Evolutionary conservation across 1,139 yeast genomes (phyloP).

Genomic region (Candida neerlandica): DNA sequence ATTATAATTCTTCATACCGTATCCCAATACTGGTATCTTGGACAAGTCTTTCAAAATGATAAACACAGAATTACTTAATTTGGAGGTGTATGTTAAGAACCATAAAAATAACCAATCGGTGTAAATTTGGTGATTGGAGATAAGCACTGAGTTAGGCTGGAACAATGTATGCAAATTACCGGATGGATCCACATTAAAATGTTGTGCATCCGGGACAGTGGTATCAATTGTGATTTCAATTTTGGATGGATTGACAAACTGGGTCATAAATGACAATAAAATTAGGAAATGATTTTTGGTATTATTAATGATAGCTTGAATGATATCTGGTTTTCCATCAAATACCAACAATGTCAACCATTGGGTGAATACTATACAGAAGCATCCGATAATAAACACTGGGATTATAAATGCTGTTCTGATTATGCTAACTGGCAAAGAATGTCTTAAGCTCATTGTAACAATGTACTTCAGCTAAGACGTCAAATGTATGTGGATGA

Average conservation of each 20-base stretch:
- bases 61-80: constrained; percentile 65
- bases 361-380: constrained; percentile 48
- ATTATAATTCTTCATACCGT: constrained; percentile 79
- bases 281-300: constrained; percentile 56
- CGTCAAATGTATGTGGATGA: too few species aligned
- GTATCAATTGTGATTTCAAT: constrained; percentile 46
- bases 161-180: constrained; percentile 36
- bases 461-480: too few species aligned
- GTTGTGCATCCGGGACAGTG: constrained; percentile 21
- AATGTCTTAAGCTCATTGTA: constrained; percentile 17
- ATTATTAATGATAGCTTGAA: constrained; percentile 41
- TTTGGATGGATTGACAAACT: constrained; percentile 43
- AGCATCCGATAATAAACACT: constrained; percentile 47
- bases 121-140: constrained; percentile 90
- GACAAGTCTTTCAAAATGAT: constrained; percentile 79
- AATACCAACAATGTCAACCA: constrained; percentile 33
- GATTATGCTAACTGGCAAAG: constrained; percentile 22
- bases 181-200: constrained; percentile 21
- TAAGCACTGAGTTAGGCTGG: constrained; percentile 58
- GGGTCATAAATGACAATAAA: constrained; percentile 46
- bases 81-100: constrained; percentile 79
- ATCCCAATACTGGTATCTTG: constrained; percentile 76
- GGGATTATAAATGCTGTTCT: constrained; percentile 35
- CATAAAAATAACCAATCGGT: constrained; percentile 94
- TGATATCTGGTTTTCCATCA: constrained; percentile 24